A percentile compares a stretch with the other conserved stretches of the same genome.
These are phyloP conservation scores for Boletus mariae DNA, from an alignment of 1,284 basidiomycete species.

Conservation along the genomic window DNA sequence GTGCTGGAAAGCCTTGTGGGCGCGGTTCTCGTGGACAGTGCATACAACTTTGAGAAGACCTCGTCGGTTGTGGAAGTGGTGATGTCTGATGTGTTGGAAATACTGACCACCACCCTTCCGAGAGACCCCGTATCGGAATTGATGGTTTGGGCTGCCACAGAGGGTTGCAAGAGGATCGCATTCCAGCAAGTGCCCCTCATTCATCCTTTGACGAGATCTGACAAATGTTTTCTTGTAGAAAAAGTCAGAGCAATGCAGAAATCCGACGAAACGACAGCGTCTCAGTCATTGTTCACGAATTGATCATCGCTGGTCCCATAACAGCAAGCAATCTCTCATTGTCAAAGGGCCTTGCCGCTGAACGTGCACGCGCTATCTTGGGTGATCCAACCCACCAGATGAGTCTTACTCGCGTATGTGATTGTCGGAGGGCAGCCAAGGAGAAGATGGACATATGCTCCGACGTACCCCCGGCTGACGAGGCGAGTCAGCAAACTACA, in stretches of 20 bases:
- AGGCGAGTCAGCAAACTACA: slow-evolving; percentile 16
- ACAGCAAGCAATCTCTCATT: slow-evolving; percentile 51
- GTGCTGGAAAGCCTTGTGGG: slow-evolving; percentile 82
- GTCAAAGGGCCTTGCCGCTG: slow-evolving; percentile 63
- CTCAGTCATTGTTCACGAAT: slow-evolving; percentile 57
- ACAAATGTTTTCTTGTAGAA: slow-evolving; percentile 35
- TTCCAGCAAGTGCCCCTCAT: slow-evolving; percentile 39
- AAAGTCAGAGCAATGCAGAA: slow-evolving; percentile 43
- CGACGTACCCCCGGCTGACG: slow-evolving; percentile 23
- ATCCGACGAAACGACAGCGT: slow-evolving; percentile 48
- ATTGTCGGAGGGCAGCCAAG: slow-evolving; percentile 38
- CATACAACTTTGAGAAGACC: slow-evolving; percentile 65
- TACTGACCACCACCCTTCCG: slow-evolving; percentile 53
- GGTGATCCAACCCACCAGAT: slow-evolving; percentile 44
- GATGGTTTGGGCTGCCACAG: slow-evolving; percentile 55
- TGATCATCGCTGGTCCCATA: slow-evolving; percentile 54
- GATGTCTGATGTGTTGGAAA: slow-evolving; percentile 59
- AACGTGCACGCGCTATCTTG: slow-evolving; percentile 52
- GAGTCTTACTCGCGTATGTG: slow-evolving; percentile 49
- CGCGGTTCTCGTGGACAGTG: slow-evolving; percentile 78
- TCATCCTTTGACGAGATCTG: slow-evolving; percentile 7
- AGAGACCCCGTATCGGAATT: slow-evolving; percentile 67
- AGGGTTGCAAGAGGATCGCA: slow-evolving; percentile 50
- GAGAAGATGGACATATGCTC: slow-evolving; percentile 13
- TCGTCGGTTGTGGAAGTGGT: slow-evolving; percentile 54